Percentiles rank a stretch among this genome's conserved stretches.
Conservation (phyloP, 805 yeast species). For the Starmera quercuum region DNA sequence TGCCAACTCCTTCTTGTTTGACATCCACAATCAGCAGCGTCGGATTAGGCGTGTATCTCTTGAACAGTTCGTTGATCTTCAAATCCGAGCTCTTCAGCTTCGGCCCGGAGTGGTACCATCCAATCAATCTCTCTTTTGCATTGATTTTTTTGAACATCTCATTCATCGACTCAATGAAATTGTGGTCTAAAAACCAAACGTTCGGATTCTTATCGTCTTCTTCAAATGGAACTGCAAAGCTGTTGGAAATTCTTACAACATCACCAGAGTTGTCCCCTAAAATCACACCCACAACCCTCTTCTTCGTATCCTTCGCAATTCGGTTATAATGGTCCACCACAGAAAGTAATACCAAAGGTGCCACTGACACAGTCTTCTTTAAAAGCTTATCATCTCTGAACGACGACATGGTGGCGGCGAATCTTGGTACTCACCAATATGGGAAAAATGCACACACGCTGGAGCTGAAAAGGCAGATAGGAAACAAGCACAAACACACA, state of each 20-base stretch:
- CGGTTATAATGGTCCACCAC: constrained; percentile 95
- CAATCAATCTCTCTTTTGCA: constrained; percentile 91
- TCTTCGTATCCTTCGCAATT: constrained; percentile 62
- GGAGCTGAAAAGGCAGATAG: too few relatives aligned
- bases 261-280: constrained; percentile 67
- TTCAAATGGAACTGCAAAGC: constrained; percentile 96
- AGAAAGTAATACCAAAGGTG: constrained; percentile 89
- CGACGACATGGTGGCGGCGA: constrained; percentile 10
- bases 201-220: constrained; percentile 88
- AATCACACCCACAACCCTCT: constrained; percentile 90
- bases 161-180: constrained; percentile 91
- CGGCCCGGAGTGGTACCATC: constrained; percentile 99
- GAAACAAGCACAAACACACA: too few relatives aligned
- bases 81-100: constrained; percentile 82
- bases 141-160: constrained; percentile 97
- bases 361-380: constrained; percentile 70
- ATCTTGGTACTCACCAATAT: too few relatives aligned
- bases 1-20: constrained; percentile 70
- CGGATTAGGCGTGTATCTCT: constrained; percentile 74
- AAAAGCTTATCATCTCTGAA: constrained; percentile 17
- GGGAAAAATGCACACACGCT: too few relatives aligned
- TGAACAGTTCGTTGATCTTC: constrained; percentile 85
- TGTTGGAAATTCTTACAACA: constrained; percentile 72
- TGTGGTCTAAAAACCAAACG: constrained; percentile 97
- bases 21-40: constrained; percentile 87